Evolutionary conservation across 2,329 filamentous ascomycete species (phyloP), one percentile per base, ranked within the genome.

Genomic region (Fonsecaea pugnacius): DNA sequence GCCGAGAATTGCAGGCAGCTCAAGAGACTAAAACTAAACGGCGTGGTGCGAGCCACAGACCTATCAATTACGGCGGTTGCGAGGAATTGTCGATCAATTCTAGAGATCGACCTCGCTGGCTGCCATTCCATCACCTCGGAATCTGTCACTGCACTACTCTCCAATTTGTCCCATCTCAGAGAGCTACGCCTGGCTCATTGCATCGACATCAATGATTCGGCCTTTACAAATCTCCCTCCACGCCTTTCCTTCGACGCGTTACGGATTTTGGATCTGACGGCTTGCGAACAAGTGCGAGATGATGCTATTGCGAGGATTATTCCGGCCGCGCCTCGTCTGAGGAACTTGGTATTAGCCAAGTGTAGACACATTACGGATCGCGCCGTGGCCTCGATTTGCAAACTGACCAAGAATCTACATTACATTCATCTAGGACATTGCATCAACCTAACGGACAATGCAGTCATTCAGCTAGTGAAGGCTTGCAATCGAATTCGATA

Each of bases 391-490:
- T 89, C 93, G 62, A 98, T 99, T 68, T 89, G 92, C 62, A 89
- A 87, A 71, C 84, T 99, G 3, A 92, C 93, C 67, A 98, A 97
- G 82, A 99, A 98, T 72, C 80, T 99, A 60, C 95, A 99, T 77
- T 98, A 96, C 75, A 89, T 99, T 58, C 95, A 99, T 74, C 84
- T 99, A 1, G 95, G 95, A 9, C 95, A 99, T 76, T 99, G 95
- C 77, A 87, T 87, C 32, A 88, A 93, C 53, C 93, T 99, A 73
- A 97, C 94, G 0, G 95, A 99, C 73, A 84, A 88, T 38, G 93
- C 92, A 1, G 92, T 99, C 18, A 90, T 91, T 71, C 88, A 88
- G 61, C 83, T 99, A 35, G 92, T 97, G 43, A 88, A 89, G 70
- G 83, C 83, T 59, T 99, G 95, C 82, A 98, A 94, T 73, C 87